Evolutionary conservation across 169 alveolate genomes (phyloP).

Genomic region (Neospora caninum): DNA sequence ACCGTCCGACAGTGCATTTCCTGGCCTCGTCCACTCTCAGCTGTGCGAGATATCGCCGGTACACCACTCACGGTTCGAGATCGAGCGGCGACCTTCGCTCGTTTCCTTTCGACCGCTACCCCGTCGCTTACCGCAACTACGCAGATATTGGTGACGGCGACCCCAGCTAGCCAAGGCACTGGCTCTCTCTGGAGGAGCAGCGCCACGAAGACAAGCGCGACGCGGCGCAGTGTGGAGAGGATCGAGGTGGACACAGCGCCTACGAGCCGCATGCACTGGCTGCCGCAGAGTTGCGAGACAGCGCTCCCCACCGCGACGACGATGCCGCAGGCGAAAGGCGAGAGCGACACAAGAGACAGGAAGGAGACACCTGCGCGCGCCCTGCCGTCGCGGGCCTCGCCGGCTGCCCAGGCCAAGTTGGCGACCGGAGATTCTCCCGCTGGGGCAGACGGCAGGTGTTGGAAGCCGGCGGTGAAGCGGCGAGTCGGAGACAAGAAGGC

Average conservation of each 20-base stretch:
- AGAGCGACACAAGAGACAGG: not conserved
- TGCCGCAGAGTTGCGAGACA: not conserved
- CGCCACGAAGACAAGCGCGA: not conserved
- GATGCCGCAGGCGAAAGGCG: not conserved
- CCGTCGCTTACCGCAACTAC: not conserved
- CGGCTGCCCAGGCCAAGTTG: not conserved
- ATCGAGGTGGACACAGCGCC: not conserved
- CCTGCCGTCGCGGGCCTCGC: not conserved
- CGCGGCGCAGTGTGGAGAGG: not conserved
- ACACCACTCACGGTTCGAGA: too few relatives aligned
- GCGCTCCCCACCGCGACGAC: not conserved
- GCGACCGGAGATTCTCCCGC: not conserved
- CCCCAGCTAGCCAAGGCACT: not conserved
- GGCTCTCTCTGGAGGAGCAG: not conserved
- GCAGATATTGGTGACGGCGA: not conserved
- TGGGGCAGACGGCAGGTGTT: not conserved
- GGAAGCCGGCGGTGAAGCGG: too few relatives aligned
- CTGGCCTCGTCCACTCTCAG: too few relatives aligned
- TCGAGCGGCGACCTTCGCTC: not conserved
- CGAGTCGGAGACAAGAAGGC: not conserved
- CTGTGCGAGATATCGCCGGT: too few relatives aligned
- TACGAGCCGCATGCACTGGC: not conserved
- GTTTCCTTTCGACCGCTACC: not conserved
- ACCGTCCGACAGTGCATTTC: too few relatives aligned
- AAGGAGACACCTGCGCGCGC: not conserved